Evolutionary conservation across 176 grass and related monocot species (phyloP).

Genomic region (Triticum aestivum): IWGSC_CS_RefSeq_v2.1 NC_057800.1:593754669-593755168

Average conservation of each 20-base stretch:
- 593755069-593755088: background rate
- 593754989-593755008: background rate
- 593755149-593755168: background rate
- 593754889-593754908: background rate
- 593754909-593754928: background rate
- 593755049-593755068: background rate
- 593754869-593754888: slow-evolving; percentile 2
- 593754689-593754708: slow-evolving; percentile 63
- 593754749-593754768: slow-evolving; percentile 57
- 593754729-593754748: slow-evolving; percentile 56
- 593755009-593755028: background rate
- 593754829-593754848: background rate
- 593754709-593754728: slow-evolving; percentile 62
- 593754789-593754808: background rate
- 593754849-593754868: background rate
- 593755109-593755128: background rate
- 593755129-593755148: background rate
- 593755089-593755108: background rate
- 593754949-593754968: background rate
- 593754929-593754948: background rate
- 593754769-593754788: slow-evolving; percentile 2
- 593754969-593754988: background rate
- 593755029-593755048: background rate
- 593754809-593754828: background rate
- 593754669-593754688: slow-evolving; percentile 66